phyloP scores from a whole-genome alignment of 352 stramenopile genomes.

The Phytophthora pinifolia region DNA sequence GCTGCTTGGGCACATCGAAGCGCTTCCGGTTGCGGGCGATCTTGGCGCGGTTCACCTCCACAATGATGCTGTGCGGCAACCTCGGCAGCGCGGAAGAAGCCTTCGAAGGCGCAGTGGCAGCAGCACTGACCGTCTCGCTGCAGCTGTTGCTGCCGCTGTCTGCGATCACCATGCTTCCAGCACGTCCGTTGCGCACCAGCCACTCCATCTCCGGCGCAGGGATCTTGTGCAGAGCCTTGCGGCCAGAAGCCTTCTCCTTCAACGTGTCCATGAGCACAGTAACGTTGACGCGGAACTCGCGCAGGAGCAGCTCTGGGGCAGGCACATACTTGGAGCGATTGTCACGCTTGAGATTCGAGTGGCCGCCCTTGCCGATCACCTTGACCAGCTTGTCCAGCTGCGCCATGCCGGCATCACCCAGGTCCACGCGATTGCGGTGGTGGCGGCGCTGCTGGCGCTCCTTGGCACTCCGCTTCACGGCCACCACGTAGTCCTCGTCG shows the following conservation, averaged over 20 bases:
- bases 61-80: slow-evolving; percentile 41
- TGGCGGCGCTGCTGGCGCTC: slow-evolving; percentile 57
- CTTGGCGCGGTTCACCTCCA: slow-evolving; percentile 68
- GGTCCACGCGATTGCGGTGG: slow-evolving; percentile 66
- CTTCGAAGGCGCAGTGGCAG: background rate
- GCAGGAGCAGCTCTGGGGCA: slow-evolving; percentile 65
- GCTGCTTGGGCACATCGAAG: slow-evolving; percentile 68
- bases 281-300: slow-evolving; percentile 65
- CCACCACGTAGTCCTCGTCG: slow-evolving; percentile 57
- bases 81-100: slow-evolving; percentile 22
- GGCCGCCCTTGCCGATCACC: slow-evolving; percentile 61
- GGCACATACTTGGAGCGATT: slow-evolving; percentile 76
- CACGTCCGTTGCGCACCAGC: slow-evolving; percentile 43
- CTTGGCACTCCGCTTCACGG: slow-evolving; percentile 63
- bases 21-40: slow-evolving; percentile 47
- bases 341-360: slow-evolving; percentile 68
- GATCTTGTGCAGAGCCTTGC: slow-evolving; percentile 68
- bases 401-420: slow-evolving; percentile 68
- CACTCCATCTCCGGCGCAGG: slow-evolving; percentile 60
- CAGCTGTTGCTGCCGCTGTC: slow-evolving; percentile 29
- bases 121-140: slow-evolving; percentile 1
- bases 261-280: slow-evolving; percentile 69
- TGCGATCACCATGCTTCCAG: slow-evolving; percentile 52
- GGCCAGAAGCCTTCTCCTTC: slow-evolving; percentile 68
- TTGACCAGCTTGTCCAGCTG: slow-evolving; percentile 73